Evolutionary conservation across 495 filamentous ascomycete species (phyloP).

Genomic region (Xanthoparmelia taractica): DNA sequence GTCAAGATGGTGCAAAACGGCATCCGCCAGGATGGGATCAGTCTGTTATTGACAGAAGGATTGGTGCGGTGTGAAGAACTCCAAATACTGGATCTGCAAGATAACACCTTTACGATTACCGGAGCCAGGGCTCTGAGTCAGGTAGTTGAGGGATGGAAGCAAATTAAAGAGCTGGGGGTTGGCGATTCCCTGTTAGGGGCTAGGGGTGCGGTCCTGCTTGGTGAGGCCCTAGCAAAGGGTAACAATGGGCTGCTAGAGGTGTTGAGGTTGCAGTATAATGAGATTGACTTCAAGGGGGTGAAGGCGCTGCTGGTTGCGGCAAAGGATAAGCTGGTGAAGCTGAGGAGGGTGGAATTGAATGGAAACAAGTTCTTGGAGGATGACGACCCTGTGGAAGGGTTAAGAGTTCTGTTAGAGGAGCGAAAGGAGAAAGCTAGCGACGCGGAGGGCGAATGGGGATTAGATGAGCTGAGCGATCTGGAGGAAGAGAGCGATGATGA

Average conservation of each 20-base stretch:
- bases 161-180: constrained; percentile 75
- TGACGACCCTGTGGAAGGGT: constrained; percentile 51
- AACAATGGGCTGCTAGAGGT: constrained; percentile 70
- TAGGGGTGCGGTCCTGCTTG: constrained; percentile 70
- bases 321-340: constrained; percentile 54
- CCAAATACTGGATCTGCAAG: constrained; percentile 78
- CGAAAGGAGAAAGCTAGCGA: constrained; percentile 51
- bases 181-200: constrained; percentile 77
- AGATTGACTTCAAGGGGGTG: constrained; percentile 69
- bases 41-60: constrained; percentile 65
- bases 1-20: constrained; percentile 99
- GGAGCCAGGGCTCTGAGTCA: constrained; percentile 72
- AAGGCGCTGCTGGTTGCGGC: constrained; percentile 59
- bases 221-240: constrained; percentile 61
- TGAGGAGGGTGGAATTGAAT: constrained; percentile 85
- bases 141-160: constrained; percentile 64
- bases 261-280: constrained; percentile 86
- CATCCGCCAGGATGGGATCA: constrained; percentile 88
- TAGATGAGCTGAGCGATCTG: constrained; percentile 66
- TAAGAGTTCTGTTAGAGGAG: constrained; percentile 45
- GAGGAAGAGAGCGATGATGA: constrained; percentile 66
- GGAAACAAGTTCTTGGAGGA: constrained; percentile 92
- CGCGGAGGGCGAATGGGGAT: constrained; percentile 59
- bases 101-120: constrained; percentile 86
- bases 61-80: constrained; percentile 58